A percentile compares a stretch with the other conserved stretches of the same genome.
Conservation (phyloP, 192 early-diverging fungal genomes). For the Podila horticola region DNA sequence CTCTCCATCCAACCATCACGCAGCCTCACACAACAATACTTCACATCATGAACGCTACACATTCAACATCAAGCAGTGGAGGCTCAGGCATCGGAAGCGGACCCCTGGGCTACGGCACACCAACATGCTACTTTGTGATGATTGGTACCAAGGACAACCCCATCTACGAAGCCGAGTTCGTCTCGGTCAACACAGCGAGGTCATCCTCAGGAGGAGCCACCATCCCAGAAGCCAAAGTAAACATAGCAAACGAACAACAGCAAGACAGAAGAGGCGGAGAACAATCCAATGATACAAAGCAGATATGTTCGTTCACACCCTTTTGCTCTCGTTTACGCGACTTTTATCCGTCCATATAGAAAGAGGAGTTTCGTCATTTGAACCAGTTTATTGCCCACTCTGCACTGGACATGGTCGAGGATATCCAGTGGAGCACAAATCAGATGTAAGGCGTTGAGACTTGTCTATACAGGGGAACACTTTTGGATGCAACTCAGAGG, state of each 20-base stretch:
- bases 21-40: not conserved
- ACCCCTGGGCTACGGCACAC: conserved; percentile 18
- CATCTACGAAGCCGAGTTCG: conserved; percentile 94
- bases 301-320: no score
- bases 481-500: no score
- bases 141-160: conserved; percentile 96
- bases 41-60: conserved; percentile 33
- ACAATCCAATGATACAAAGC: not conserved
- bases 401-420: conserved; percentile 96
- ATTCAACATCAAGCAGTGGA: conserved; percentile 45
- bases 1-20: not conserved
- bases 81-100: conserved; percentile 48
- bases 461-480: no score
- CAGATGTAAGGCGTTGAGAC: conserved; percentile 67
- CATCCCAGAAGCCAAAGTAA: conserved; percentile 50
- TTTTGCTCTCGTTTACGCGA: not conserved
- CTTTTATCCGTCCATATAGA: conserved; percentile 46
- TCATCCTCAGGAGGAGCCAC: conserved; percentile 55
- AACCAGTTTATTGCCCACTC: conserved; percentile 98
- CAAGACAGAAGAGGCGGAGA: not conserved
- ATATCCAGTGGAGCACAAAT: conserved; percentile 89
- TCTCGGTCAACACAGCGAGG: conserved; percentile 49
- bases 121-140: conserved; percentile 89
- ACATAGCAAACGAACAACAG: not conserved
- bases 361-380: conserved; percentile 87